Evolutionary conservation across 179 eudicot genomes (phyloP), one percentile per base, ranked within the genome.

Genomic region (Heliamphora pulchella): DNA sequence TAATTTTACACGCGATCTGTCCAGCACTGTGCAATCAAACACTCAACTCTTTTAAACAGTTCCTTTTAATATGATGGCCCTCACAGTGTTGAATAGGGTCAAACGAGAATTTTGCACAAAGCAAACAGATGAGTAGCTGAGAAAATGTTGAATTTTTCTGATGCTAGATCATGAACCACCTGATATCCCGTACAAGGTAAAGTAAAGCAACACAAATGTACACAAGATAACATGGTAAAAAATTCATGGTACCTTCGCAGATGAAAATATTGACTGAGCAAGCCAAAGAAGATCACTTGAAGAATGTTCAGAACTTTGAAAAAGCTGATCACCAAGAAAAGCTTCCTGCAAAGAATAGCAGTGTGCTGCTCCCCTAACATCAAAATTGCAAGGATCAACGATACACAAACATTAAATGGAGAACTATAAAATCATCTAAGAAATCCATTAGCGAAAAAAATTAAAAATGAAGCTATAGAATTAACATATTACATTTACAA

Each of bases 301-400:
- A 82, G 90, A 85, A 87, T 87, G 83, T 74, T 92, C 93, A 71
- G 98, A 87, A 83, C 82, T 90, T 85, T 91, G 99, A 86, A 96
- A 94, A 85, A 96, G 87, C 82, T 90, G 92, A 58, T 96, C 96
- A 17, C 89, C 96, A 84, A 94, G 82, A 79, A 85, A 87, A 55
- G 88, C 84, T 86, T 96, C 96, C 79, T 89, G 98, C 92, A 96
- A 84, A 69, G 93, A 77, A 82, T 91, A 96, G 85, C 84, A 85
- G 74, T 84, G 81, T 71, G 85, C 87, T 80, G 82, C 82, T 71
- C 71, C 91, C 94, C 99, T 96, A 71, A 83, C 55, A 88, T 69
- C 57, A 2, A 44, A 74, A 58, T 9, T 8, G 77, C 17, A 47
- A 65, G 18, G 57, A 79, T 68, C 69, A 82, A 66, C 51, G 7